Base-by-base conservation (phyloP, 1,284 basidiomycete species). In the Somion occarium region DNA sequence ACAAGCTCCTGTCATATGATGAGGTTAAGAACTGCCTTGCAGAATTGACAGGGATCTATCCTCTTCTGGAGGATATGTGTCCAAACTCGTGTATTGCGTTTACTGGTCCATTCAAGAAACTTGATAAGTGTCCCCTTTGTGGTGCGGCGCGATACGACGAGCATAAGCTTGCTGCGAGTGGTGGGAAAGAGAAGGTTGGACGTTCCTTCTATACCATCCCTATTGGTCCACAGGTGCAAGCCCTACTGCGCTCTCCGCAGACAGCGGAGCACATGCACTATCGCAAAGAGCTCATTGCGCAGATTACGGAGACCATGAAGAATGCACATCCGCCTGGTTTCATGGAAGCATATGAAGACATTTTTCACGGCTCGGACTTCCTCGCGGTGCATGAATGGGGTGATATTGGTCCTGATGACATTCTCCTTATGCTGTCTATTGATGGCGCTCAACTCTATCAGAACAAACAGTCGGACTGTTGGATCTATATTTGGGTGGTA, bases 401-500 rank as follows among this genome's bases (percentile, higher is more conserved):
- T 2, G 41, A 52, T 3, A 60, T 62, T 23, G 20, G 18, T 1
- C 22, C 38, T 0, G 24, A 59, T 9, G 59, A 64, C 46, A 55
- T 53, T 1, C 43, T 60, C 1, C 43, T 67, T 1, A 52, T 64
- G 51, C 43, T 64, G 4, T 66, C 64, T 0, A 38, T 64, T 3
- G 66, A 69, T 34, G 61, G 66, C 13, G 65, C 62, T 0, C 67
- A 69, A 48, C 61, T 69, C 0, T 68, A 65, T 42, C 9, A 22
- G 1, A 46, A 48, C 37, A 67, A 66, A 47, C 7, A 18, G 1
- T 64, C 62, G 0, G 59, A 64, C 38, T 62, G 60, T 44, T 66
- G 64, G 63, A 60, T 67, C 0, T 62, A 56, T n/a, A 60, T 66
- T 2, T 67, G 63, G 63, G 49, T 66, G 3, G 11, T 66, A 2